Evolutionary conservation across 345 rosid species (phyloP), one percentile per base, ranked within the genome.

Genomic region (Ceriops zippeliana): DNA sequence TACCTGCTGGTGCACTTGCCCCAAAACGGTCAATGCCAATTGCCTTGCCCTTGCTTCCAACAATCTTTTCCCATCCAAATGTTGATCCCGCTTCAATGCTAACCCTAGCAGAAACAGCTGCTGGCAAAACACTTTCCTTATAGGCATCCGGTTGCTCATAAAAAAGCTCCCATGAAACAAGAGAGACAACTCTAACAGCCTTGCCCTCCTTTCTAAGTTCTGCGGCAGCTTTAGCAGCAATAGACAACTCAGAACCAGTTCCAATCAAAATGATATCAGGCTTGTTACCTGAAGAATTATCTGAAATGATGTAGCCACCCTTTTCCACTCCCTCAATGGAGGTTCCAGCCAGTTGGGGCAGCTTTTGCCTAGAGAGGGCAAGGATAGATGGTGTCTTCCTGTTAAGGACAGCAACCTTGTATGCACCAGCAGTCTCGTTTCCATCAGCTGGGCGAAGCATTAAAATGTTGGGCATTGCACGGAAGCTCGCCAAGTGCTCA

Each of bases 381-480:
- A 96, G 86, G 75, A 96, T 60, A 17, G 98, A 92, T 5, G 99
- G 98, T 66, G 85, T 87, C 81, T 96, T 92, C 61, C 86, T 80
- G 78, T 83, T 92, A 49, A 76, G 74, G 51, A 90, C 85, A 19
- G 98, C 99, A 61, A 92, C 87, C 62, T 79, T 92, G 84, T 96
- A 96, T 1, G 98, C 90, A 16, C 99, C 99, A 11, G 99, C 96
- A 31, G 98, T 96, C 73, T 96, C 99, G 35, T 87, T 96, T 56
- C 98, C 99, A 32, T 96, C 99, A 69, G 99, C 99, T 17, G 99
- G 99, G 58, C 99, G 98, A 78, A 96, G 84, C 99, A 96, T 96
- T 52, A 96, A 76, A 37, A 84, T 74, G 82, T 92, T 96, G 53
- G 99, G 98, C 98, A 96, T 96, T 42, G 99, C 99, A 60, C 99